Conservation (phyloP, 1,284 basidiomycete genomes). For the Coniferiporia weirii region DNA sequence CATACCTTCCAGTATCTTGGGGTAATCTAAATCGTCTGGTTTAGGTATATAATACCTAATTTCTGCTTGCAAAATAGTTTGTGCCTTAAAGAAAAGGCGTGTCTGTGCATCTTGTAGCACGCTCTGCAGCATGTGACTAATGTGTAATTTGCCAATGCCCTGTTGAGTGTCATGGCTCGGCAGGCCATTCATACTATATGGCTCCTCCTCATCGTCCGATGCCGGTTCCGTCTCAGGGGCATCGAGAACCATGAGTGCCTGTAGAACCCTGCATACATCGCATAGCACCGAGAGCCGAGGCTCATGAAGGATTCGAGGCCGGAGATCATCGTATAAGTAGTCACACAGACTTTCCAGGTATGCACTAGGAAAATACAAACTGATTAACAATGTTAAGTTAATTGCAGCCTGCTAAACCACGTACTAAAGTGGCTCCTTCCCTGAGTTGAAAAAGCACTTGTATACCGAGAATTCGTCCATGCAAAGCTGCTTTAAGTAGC, state of each 20-base stretch:
- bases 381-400: slow-evolving; percentile 6
- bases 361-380: slow-evolving; percentile 40
- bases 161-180: slow-evolving; percentile 32
- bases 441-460: slow-evolving; percentile 79
- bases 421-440: slow-evolving; percentile 81
- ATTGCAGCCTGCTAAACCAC: slow-evolving; percentile 29
- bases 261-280: slow-evolving; percentile 89
- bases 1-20: slow-evolving; percentile 67
- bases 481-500: slow-evolving; percentile 85
- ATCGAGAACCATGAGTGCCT: slow-evolving; percentile 90
- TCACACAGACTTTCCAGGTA: slow-evolving; percentile 90
- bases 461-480: slow-evolving; percentile 84
- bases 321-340: slow-evolving; percentile 87
- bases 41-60: slow-evolving; percentile 78
- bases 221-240: slow-evolving; percentile 37
- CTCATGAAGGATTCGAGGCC: slow-evolving; percentile 90
- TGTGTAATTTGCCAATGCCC: slow-evolving; percentile 54
- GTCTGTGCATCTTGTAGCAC: slow-evolving; percentile 94
- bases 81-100: slow-evolving; percentile 88
- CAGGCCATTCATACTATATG: slow-evolving; percentile 37
- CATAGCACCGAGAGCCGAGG: slow-evolving; percentile 80
- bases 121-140: slow-evolving; percentile 75
- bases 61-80: slow-evolving; percentile 82
- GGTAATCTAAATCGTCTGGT: slow-evolving; percentile 78
- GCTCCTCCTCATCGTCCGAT: slow-evolving; percentile 33